Evolutionary conservation across 208 protist genomes (phyloP).

Genomic region (Acanthamoeba sp.): DNA sequence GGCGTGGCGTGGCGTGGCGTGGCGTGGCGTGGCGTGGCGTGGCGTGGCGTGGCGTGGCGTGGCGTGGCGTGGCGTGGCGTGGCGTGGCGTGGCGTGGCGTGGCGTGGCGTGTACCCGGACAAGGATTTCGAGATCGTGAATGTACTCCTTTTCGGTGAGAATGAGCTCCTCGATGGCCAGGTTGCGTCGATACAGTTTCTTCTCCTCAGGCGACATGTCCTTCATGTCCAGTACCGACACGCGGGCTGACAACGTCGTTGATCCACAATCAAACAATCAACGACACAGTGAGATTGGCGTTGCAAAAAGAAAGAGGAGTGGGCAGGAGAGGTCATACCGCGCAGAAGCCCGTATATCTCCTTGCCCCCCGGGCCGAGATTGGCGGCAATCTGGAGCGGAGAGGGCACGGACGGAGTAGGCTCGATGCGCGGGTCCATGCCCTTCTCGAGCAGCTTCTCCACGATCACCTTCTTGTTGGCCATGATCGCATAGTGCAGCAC

Average conservation of each 20-base stretch:
- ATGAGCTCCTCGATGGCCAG: constrained; percentile 73
- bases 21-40: too few relatives aligned
- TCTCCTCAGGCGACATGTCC: constrained; percentile 58
- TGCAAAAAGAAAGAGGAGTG: not conserved
- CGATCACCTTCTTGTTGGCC: constrained; percentile 48
- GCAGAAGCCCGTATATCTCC: constrained; percentile 47
- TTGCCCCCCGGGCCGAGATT: not conserved
- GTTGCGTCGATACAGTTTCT: constrained; percentile 44
- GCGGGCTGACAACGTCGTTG: constrained; percentile 10
- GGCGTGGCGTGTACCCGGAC: not conserved
- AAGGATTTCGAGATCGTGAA: constrained; percentile 63
- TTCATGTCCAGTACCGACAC: constrained; percentile 70
- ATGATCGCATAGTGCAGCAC: constrained; percentile 72
- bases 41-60: too few relatives aligned
- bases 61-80: too few relatives aligned
- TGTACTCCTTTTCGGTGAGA: constrained; percentile 73
- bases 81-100: too few relatives aligned
- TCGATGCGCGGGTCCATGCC: constrained; percentile 42
- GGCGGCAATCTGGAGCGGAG: constrained; percentile 48
- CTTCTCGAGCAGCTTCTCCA: constrained; percentile 68
- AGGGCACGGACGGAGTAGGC: not conserved
- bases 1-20: too few relatives aligned
- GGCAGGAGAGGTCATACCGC: not conserved
- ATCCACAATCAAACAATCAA: too few relatives aligned
- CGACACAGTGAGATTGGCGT: not conserved